These are phyloP conservation scores for Alternaria hordeiaustralica DNA, from an alignment of 2,329 filamentous ascomycete species.

Conservation along the genomic window DNA sequence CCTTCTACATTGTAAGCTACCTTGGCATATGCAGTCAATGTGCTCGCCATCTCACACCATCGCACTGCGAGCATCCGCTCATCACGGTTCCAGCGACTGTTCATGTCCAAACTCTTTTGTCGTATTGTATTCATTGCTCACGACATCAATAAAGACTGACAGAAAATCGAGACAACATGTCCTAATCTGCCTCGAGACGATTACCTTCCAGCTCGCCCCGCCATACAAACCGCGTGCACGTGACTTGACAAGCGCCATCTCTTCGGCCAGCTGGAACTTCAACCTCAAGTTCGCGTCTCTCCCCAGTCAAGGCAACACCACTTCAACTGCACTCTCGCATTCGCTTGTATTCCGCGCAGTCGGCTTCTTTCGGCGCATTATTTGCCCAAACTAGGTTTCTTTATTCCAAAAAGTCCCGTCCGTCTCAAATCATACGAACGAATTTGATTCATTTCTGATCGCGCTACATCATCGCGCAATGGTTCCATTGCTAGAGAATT, in stretches of 20 bases:
- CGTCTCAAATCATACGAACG: not conserved
- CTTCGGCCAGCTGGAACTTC: not conserved
- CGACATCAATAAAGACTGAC: not conserved
- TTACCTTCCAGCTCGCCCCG: not conserved
- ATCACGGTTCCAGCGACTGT: not conserved
- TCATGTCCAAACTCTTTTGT: accelerated
- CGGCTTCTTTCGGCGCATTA: not conserved
- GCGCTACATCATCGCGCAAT: not conserved
- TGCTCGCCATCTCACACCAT: not conserved
- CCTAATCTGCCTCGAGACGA: not conserved
- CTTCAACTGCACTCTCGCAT: constrained; percentile 3
- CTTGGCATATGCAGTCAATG: not conserved
- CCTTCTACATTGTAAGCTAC: not conserved
- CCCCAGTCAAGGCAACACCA: constrained; percentile 2
- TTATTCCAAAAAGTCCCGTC: not conserved
- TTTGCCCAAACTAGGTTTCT: not conserved
- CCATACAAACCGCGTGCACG: constrained; percentile 6
- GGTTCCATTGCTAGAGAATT: not conserved
- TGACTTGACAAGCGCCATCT: constrained; percentile 12
- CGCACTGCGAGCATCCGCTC: not conserved
- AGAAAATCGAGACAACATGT: not conserved
- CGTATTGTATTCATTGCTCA: not conserved
- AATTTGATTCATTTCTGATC: not conserved
- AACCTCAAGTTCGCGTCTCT: constrained; percentile 7
- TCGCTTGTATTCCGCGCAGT: not conserved